Evolutionary conservation across 768 basidiomycete species (phyloP), one percentile per base, ranked within the genome.

Genomic region (Mycena filopes): DNA sequence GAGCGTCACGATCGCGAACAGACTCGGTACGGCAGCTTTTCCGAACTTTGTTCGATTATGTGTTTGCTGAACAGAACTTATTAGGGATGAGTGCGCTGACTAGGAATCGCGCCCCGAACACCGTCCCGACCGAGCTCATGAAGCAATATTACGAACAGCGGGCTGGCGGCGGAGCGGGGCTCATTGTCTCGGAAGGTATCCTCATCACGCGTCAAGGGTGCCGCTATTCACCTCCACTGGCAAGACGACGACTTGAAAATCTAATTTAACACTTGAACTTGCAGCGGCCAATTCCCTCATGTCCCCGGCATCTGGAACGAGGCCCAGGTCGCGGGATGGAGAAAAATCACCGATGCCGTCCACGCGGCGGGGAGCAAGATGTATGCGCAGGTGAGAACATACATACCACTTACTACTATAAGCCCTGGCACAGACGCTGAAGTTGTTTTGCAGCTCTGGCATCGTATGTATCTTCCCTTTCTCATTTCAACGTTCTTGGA

Each of bases 181-280:
- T 82, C 12, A 78, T 83, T 47, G 71, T 80, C 12, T 72, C 78
- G 4, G 81, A 84, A 69, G 83, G 76, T 6, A 77, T 73, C 1
- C 70, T 84, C 25, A 74, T 84, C 31, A 66, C 72, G 2, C 80
- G 75, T n/a, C 83, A 84, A 76, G 83, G 83, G 82, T 82, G 42
- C 15, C 71, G 54, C 15, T n/a, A 53, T 36, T 36, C 36, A 36
- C 36, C 10, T 36, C 33, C 33, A 36, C 36, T 36, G 36, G 36
- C n/a, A n/a, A n/a, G n/a, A n/a, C n/a, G n/a, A n/a, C n/a, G n/a
- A n/a, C n/a, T n/a, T n/a, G n/a, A n/a, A n/a, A n/a, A n/a, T n/a
- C n/a, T n/a, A n/a, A n/a, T n/a, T n/a, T n/a, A n/a, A n/a, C n/a
- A n/a, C n/a, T n/a, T n/a, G n/a, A n/a, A n/a, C n/a, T n/a, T 36